Percentiles rank a stretch among this genome's conserved stretches.
Conservation (phyloP, 2,329 filamentous ascomycete genomes). For the Zymoseptoria crescenta region DNA sequence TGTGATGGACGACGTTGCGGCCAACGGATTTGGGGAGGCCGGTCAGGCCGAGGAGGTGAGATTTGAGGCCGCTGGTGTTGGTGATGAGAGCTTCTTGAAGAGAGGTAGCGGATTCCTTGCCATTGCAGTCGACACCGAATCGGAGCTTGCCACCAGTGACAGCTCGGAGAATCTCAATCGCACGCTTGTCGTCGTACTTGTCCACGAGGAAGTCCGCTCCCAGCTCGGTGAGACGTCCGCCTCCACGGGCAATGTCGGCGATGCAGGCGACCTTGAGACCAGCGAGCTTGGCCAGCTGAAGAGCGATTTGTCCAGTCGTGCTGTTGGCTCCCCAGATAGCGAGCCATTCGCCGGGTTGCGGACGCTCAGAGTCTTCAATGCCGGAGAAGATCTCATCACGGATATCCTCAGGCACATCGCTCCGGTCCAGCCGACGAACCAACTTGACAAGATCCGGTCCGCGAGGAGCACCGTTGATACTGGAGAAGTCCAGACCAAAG, state of each 20-base stretch:
- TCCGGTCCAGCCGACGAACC: constrained; percentile 40
- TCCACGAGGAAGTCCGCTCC: constrained; percentile 61
- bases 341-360: constrained; percentile 58
- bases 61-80: constrained; percentile 17
- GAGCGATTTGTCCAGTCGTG: constrained; percentile 58
- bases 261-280: constrained; percentile 59
- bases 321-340: constrained; percentile 71
- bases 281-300: constrained; percentile 60
- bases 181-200: constrained; percentile 57
- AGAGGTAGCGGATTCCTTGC: constrained; percentile 53
- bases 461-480: constrained; percentile 28
- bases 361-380: constrained; percentile 46
- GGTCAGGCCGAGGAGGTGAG: constrained; percentile 59
- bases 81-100: constrained; percentile 48
- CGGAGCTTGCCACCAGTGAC: constrained; percentile 52
- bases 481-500: constrained; percentile 57
- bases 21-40: constrained; percentile 54
- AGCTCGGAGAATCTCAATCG: constrained; percentile 54
- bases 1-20: constrained; percentile 49
- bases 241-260: constrained; percentile 60
- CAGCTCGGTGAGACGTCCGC: constrained; percentile 46
- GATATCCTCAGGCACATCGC: constrained; percentile 53
- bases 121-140: constrained; percentile 62
- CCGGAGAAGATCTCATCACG: constrained; percentile 53
- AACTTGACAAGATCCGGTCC: constrained; percentile 54